A percentile compares a stretch with the other conserved stretches of the same genome.
Conservation (phyloP, 192 early-diverging fungal species). For the Backusella tarrabulga region DNA sequence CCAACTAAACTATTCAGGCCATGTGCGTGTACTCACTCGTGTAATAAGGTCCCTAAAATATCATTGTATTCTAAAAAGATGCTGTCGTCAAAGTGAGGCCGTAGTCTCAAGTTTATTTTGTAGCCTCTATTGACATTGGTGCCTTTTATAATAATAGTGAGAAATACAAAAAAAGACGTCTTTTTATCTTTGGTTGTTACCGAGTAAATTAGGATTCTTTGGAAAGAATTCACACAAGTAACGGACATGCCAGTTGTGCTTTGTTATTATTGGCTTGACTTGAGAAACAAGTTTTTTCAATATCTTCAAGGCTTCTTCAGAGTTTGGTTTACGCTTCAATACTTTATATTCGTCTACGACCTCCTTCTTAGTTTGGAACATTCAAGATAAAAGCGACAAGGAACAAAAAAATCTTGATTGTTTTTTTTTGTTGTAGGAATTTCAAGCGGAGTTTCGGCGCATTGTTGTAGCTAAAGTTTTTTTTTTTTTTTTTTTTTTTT, state of each 20-base stretch:
- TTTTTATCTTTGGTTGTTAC: slow-evolving; percentile 7
- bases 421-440: too few relatives aligned
- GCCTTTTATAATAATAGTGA: slow-evolving; percentile 34
- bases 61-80: slow-evolving; percentile 59
- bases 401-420: neutral
- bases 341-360: neutral
- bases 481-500: neutral
- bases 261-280: slow-evolving; percentile 72
- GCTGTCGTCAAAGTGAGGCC: slow-evolving; percentile 48
- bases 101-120: slow-evolving; percentile 67
- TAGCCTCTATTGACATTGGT: slow-evolving; percentile 68
- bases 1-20: too few relatives aligned
- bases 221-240: slow-evolving; percentile 63
- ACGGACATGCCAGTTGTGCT: slow-evolving; percentile 54
- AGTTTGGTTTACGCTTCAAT: slow-evolving; percentile 10
- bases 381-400: neutral
- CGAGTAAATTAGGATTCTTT: slow-evolving; percentile 38
- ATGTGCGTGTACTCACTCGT: slow-evolving; percentile 46
- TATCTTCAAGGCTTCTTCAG: slow-evolving; percentile 39
- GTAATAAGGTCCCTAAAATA: slow-evolving; percentile 75
- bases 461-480: too few relatives aligned
- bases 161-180: too few relatives aligned
- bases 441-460: neutral
- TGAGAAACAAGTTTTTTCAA: slow-evolving; percentile 44
- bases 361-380: neutral